Evolutionary conservation across 495 filamentous ascomycete species (phyloP), one percentile per base, ranked within the genome.

Genomic region (Melanomma pulvis-pyrius): DNA sequence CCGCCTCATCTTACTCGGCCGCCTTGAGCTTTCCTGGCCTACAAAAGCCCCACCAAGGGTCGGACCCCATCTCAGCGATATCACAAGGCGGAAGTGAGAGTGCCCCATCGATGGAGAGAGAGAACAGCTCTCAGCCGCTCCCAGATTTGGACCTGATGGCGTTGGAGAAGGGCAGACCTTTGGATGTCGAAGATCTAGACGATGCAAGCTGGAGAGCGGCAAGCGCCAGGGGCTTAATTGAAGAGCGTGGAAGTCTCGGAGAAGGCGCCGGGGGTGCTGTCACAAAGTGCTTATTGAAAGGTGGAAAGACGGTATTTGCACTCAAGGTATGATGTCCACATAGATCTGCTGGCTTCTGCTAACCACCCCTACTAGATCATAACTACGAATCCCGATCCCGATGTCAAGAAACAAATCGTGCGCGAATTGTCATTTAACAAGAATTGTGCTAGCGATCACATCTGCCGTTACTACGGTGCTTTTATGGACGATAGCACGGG

Each of bases 381-480:
- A 72, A 98, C 96, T 3, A 96, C 94, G 47, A 94, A 98, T 74
- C 94, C 94, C 1, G 94, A 97, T 68, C 93, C 93, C 22, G 93
- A 97, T 74, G 91, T 98, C 54, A 96, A 96, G 81, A 96, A 94
- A 75, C 94, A 98, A 76, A 98, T 98, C 63, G 83, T 97, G 66
- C 90, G 94, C 61, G 94, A 98, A 76, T 82, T 98, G 32, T 88
- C 88, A 68, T 98, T 97, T 82, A 98, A 98, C 83, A 97, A 97
- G 79, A 90, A 93, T 69, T 98, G 94, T 74, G 90, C 90, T 4
- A 96, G 91, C 3, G 87, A 90, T 63, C 90, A 98, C 74, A 98
- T 98, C 71, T 98, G 96, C 77, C 87, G 88, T 63, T 98, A 98
- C 77, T 98, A 97, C 71, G 94, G 94, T 65, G 92, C 94, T 61